Evolutionary conservation across 2,329 filamentous ascomycete genomes (phyloP).

Genomic region (Cladophialophora immunda): DNA sequence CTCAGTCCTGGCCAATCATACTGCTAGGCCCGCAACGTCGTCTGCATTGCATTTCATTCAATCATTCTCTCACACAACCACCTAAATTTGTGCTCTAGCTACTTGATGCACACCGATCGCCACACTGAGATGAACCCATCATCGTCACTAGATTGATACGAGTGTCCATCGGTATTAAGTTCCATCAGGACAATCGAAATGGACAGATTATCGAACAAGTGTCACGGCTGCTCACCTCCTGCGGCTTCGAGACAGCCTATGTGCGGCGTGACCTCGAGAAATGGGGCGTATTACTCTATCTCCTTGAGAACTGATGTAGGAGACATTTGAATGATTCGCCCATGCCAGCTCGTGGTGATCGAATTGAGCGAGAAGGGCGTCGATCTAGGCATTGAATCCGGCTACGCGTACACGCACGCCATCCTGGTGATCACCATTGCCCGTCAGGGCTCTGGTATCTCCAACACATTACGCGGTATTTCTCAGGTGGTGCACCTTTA

Average conservation of each 20-base stretch:
- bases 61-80: not conserved
- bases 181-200: not conserved
- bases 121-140: not conserved
- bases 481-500: not conserved
- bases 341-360: not conserved
- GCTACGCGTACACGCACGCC: not conserved
- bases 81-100: not conserved
- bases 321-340: not conserved
- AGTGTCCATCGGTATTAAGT: not conserved
- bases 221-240: not conserved
- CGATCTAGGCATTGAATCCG: not conserved
- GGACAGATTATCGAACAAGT: not conserved
- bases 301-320: not conserved
- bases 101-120: not conserved
- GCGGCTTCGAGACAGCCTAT: too few species aligned
- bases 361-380: slow-evolving; percentile 3
- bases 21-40: not conserved
- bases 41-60: not conserved
- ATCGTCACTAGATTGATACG: not conserved
- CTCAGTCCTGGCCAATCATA: not conserved
- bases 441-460: not conserved
- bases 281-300: not conserved
- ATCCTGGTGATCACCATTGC: not conserved
- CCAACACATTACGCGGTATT: not conserved
- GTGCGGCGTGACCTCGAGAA: not conserved